These are phyloP conservation scores for Ascoidea rubescens DNA, from an alignment of 805 yeast genomes.

Conservation along the genomic window DNA sequence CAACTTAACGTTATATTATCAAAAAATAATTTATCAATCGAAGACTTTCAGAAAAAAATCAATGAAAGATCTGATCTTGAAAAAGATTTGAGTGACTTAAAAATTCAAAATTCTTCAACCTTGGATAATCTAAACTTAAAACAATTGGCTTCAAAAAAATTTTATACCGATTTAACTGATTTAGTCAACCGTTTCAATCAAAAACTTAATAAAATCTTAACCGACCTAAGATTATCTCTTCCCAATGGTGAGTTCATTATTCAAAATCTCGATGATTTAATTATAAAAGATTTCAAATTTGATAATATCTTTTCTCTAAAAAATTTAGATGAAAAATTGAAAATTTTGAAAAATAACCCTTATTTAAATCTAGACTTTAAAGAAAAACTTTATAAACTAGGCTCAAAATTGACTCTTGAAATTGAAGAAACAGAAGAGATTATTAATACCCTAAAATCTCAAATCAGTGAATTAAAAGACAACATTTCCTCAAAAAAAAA, in stretches of 20 bases:
- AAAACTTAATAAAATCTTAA: no score
- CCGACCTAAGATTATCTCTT: not conserved
- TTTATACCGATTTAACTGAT: not conserved
- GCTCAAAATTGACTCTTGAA: no score
- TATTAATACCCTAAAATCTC: not conserved
- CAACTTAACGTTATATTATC: no score
- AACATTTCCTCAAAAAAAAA: not conserved
- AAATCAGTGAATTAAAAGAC: not conserved
- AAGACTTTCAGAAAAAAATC: no score
- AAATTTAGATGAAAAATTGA: not conserved
- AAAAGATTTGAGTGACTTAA: not conserved
- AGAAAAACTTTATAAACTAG: no score
- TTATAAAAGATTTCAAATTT: not conserved
- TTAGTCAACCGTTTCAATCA: no score
- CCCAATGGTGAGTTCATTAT: no score
- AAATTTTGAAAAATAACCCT: no score
- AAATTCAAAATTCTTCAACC: not conserved
- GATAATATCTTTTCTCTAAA: not conserved
- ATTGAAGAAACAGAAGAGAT: no score
- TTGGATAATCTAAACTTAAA: not conserved
- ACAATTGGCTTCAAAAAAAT: no score
- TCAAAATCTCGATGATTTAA: not conserved
- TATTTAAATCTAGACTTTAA: not conserved
- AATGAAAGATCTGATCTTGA: not conserved
- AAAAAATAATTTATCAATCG: no score